Percentiles rank a stretch among this genome's conserved stretches.
These are phyloP conservation scores for Euphrasia confusa DNA, from an alignment of 257 asterid genomes.

Conservation along the genomic window DNA sequence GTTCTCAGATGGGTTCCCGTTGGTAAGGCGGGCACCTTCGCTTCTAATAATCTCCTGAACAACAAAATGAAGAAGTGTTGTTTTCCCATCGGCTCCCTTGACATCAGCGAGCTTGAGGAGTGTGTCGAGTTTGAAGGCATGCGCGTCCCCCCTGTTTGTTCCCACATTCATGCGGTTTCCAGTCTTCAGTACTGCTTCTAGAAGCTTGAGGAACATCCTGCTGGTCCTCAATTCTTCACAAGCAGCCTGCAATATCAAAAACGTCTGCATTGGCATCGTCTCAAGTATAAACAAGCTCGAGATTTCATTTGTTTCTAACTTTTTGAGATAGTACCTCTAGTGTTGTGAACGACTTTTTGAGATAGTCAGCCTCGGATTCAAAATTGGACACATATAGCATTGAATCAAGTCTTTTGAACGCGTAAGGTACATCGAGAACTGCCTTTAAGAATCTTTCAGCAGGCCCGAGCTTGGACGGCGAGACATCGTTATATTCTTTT, in stretches of 20 bases:
- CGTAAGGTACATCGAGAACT: slow-evolving; percentile 79
- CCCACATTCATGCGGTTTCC: slow-evolving; percentile 99
- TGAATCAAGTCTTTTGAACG: slow-evolving; percentile 86
- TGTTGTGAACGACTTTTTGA: slow-evolving; percentile 76
- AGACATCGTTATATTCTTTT: slow-evolving; percentile 65
- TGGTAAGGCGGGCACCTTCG: slow-evolving; percentile 83
- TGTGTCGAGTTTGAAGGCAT: slow-evolving; percentile 94
- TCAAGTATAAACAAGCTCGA: neutral
- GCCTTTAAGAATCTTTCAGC: slow-evolving; percentile 92
- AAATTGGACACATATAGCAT: slow-evolving; percentile 85
- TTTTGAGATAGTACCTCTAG: slow-evolving; percentile 47
- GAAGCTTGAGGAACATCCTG: slow-evolving; percentile 92
- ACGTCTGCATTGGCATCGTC: neutral
- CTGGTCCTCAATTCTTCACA: slow-evolving; percentile 87
- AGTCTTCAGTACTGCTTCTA: slow-evolving; percentile 95
- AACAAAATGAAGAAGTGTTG: slow-evolving; percentile 92
- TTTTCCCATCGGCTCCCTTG: slow-evolving; percentile 95
- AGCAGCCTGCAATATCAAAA: slow-evolving; percentile 56
- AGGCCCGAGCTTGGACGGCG: slow-evolving; percentile 85
- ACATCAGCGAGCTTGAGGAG: slow-evolving; percentile 91
- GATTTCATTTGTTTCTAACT: neutral
- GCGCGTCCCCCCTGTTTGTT: slow-evolving; percentile 95
- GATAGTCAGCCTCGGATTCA: slow-evolving; percentile 86
- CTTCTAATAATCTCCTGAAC: slow-evolving; percentile 88
- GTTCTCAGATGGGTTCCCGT: slow-evolving; percentile 35